These are phyloP conservation scores for Cucurbita argyrosperma DNA, from an alignment of 306 rosid species.

Conservation along the genomic window DNA sequence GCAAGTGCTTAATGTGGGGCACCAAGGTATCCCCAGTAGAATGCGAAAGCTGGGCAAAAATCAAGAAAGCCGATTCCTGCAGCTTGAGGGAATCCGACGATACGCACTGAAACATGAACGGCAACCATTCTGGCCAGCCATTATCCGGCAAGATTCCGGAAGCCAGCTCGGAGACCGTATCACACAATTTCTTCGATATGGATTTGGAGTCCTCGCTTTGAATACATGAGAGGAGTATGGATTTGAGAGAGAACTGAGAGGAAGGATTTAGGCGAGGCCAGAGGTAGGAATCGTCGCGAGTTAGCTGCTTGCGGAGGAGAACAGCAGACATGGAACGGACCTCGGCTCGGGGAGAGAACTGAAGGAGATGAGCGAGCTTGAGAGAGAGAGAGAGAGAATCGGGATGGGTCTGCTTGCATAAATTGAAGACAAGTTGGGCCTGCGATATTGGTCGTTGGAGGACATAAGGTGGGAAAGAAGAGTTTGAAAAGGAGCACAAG, in stretches of 20 bases:
- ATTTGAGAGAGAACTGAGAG: constrained; percentile 62
- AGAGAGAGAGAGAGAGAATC: constrained; percentile 34
- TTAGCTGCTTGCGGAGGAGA: constrained; percentile 86
- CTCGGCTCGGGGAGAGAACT: constrained; percentile 52
- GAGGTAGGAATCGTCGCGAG: constrained; percentile 75
- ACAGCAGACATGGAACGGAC: constrained; percentile 94
- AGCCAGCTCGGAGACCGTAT: constrained; percentile 92
- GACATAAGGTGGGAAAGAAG: constrained; percentile 88
- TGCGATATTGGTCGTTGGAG: constrained; percentile 73
- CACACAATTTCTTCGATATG: constrained; percentile 69
- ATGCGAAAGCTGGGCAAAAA: constrained; percentile 86
- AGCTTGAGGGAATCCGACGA: constrained; percentile 68
- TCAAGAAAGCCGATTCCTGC: constrained; percentile 73
- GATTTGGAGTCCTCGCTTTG: constrained; percentile 63
- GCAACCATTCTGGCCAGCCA: constrained; percentile 79
- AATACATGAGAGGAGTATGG: constrained; percentile 56
- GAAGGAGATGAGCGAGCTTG: constrained; percentile 78
- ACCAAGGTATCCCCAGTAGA: constrained; percentile 71
- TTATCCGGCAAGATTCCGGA: constrained; percentile 74
- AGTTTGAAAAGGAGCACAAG: constrained; percentile 40
- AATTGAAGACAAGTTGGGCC: constrained; percentile 76
- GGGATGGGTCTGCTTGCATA: constrained; percentile 90
- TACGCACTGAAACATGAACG: constrained; percentile 84
- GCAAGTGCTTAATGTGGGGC: constrained; percentile 67
- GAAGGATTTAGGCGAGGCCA: constrained; percentile 64